Evolutionary conservation across 768 basidiomycete species (phyloP), one percentile per base, ranked within the genome.

Genomic region (Boletus edulis): DNA sequence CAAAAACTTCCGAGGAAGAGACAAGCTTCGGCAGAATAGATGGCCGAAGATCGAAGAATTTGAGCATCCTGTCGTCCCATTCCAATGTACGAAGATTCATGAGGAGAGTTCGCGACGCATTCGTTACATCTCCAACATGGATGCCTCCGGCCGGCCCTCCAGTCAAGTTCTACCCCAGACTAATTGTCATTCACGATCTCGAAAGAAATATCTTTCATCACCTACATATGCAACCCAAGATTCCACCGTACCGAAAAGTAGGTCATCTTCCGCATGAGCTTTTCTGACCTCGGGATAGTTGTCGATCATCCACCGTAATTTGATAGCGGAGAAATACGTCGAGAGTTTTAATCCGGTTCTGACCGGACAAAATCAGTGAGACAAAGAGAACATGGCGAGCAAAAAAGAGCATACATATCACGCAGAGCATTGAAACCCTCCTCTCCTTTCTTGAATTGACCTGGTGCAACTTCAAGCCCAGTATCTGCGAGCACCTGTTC

Each of bases 311-410:
- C 96, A 99, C 43, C 90, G 84, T 58, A 97, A 78, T 74, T 98
- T 98, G 70, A 97, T 87, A 17, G 89, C 96, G 22, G 95, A 97
- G 75, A 99, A 99, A 75, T 99, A 99, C 0, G 96, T 98, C 15
- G 95, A 97, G 9, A 98, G 78, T n/a, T 89, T 91, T 38, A 97
- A 82, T 34, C 95, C 95, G 46, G 94, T 95, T 56, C 91, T 96
- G 59, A 49, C 5, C 12, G 34, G 49, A 27, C 4, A 42, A 20
- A 4, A 31, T 44, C 7, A 29, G 45, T 45, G 13, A 56, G 45
- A 45, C 44, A 47, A 48, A 14, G 5, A 3, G 3, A 15, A n/a
- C 27, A 15, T 32, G 14, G 13, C 17, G 2, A 49, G 37, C 20
- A 43, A 48, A 31, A 31, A 39, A n/a, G 18, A 76, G 22, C 85